Evolutionary conservation across 1,139 yeast species (phyloP).

Genomic region (Magnusiomyces sp.): DNA sequence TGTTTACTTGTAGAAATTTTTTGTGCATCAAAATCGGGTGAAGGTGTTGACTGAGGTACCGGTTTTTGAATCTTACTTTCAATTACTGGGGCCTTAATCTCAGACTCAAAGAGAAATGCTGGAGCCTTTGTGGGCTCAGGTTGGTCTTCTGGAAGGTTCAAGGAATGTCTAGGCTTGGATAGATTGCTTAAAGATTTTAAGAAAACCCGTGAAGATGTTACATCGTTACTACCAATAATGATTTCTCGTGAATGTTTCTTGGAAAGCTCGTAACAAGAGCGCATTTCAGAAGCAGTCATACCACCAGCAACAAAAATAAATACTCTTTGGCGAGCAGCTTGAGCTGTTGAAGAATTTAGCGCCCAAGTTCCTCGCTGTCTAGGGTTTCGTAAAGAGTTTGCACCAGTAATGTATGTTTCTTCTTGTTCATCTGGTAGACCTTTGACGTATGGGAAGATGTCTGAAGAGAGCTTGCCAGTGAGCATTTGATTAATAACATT

Average conservation of each 20-base stretch:
- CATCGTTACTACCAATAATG: constrained; percentile 73
- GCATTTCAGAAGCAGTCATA: constrained; percentile 70
- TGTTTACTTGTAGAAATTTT: not conserved
- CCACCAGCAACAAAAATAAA: constrained; percentile 89
- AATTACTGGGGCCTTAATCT: not conserved
- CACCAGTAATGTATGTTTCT: constrained; percentile 34
- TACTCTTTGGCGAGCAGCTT: constrained; percentile 56
- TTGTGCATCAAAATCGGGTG: not conserved
- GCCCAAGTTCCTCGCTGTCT: constrained; percentile 84
- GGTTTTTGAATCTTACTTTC: constrained; percentile 1
- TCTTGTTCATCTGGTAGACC: constrained; percentile 63
- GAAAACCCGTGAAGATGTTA: constrained; percentile 54
- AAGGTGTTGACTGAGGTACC: not conserved
- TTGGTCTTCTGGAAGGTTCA: constrained; percentile 9
- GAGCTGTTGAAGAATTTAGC: constrained; percentile 36
- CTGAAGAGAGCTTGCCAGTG: constrained; percentile 44
- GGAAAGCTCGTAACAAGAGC: constrained; percentile 63
- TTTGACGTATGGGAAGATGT: constrained; percentile 63
- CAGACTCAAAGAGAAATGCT: constrained; percentile 9
- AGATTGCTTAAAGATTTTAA: constrained; percentile 31
- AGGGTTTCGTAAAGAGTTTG: constrained; percentile 55
- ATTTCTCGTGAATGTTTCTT: constrained; percentile 39
- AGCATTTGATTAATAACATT: constrained; percentile 45
- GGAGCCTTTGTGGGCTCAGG: constrained; percentile 8
- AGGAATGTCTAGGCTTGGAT: constrained; percentile 10